Evolutionary conservation across 768 basidiomycete genomes (phyloP), one percentile per base, ranked within the genome.

Genomic region (Infundibulicybe gibba): DNA sequence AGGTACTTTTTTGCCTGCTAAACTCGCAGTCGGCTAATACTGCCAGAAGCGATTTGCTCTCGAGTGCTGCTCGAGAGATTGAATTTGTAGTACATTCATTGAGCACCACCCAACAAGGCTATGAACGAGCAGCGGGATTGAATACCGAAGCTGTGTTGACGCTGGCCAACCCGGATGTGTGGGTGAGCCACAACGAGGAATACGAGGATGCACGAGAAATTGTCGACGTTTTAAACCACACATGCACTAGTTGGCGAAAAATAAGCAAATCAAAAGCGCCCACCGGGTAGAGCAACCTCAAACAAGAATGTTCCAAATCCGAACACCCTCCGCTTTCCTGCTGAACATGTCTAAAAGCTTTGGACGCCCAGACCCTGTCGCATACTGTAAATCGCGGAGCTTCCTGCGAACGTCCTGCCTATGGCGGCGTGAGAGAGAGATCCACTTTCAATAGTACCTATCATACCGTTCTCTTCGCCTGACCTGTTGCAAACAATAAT

Each of bases 401-500:
- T 79, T 9, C 93, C 93, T 1, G 83, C 84, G 63, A 94, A 95
- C 1, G 61, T 79, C 32, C 66, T 73, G 2, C 82, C 92, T 94
- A 45, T 15, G 48, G 2, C n/a, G 35, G 19, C 8, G 25, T 40
- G 20, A 35, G 21, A 39, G 14, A 25, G 16, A 19, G 49, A 15
- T 34, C 8, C 2, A 58, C 9, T 2, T 11, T 6, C 8, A 38
- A 12, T 15, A 49, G 33, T 43, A 45, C 48, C 40, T 5, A 14
- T 20, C n/a, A 46, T 58, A 88, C 94, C 91, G 52, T 84, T 81
- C 63, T 95, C 94, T 13, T 67, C 61, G n/a, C 94, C 94, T 19
- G 72, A 74, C 21, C 94, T 73, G 66, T 95, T 95, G 58, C 87
- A 92, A 4, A 84, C 68, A 1, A 93, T 72, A 11, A 94, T 86